phyloP scores from a whole-genome alignment of 116 monocot species.

The Zostera marina region DNA sequence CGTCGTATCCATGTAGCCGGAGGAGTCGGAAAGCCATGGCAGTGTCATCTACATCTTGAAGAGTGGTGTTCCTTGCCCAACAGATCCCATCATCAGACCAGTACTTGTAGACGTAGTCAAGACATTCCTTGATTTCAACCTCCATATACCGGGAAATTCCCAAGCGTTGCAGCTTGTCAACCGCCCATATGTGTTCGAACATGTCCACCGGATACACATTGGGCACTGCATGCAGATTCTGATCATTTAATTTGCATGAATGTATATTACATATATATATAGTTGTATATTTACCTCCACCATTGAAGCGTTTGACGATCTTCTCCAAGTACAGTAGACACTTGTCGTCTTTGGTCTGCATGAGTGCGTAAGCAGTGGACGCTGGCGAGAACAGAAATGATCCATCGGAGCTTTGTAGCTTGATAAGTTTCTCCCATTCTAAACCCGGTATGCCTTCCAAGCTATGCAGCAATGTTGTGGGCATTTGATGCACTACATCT shows the following conservation, averaged over 20 bases:
- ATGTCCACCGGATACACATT: slow-evolving; percentile 93
- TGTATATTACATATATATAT: background rate
- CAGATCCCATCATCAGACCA: slow-evolving; percentile 64
- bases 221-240: slow-evolving; percentile 34
- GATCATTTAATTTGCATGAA: background rate
- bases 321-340: slow-evolving; percentile 55
- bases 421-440: slow-evolving; percentile 64
- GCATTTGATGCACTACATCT: slow-evolving; percentile 64
- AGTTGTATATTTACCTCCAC: slow-evolving; percentile 17
- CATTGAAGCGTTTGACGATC: slow-evolving; percentile 40
- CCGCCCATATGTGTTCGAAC: slow-evolving; percentile 89
- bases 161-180: slow-evolving; percentile 76
- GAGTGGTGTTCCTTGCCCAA: slow-evolving; percentile 57
- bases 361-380: slow-evolving; percentile 66
- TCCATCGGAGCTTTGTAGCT: slow-evolving; percentile 49
- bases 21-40: slow-evolving; percentile 82
- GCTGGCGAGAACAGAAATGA: slow-evolving; percentile 91
- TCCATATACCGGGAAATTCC: slow-evolving; percentile 80
- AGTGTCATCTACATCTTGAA: slow-evolving; percentile 67
- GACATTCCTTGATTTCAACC: slow-evolving; percentile 43
- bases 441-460: slow-evolving; percentile 72
- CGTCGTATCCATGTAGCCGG: slow-evolving; percentile 71
- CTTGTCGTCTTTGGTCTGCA: slow-evolving; percentile 48
- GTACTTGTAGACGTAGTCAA: slow-evolving; percentile 59
- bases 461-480: slow-evolving; percentile 86